Evolutionary conservation across 1,139 yeast genomes (phyloP).

Genomic region (Candida gigantensis): DNA sequence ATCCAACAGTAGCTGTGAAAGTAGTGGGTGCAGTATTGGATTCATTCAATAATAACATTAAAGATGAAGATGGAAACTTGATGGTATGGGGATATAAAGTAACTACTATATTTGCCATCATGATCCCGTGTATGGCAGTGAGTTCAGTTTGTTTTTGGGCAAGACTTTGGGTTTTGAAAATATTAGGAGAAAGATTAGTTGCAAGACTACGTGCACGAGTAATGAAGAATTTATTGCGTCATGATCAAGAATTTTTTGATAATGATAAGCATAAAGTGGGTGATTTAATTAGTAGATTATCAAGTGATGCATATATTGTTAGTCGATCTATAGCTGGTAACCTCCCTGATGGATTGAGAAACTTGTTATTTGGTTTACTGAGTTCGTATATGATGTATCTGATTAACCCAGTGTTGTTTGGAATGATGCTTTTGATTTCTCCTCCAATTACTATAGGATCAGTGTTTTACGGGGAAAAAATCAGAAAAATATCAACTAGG

Average conservation of each 20-base stretch:
- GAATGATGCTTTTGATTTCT: conserved; percentile 52
- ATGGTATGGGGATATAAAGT: conserved; percentile 50
- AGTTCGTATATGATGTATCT: conserved; percentile 51
- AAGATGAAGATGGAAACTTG: conserved; percentile 43
- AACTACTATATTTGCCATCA: conserved; percentile 40
- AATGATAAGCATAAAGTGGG: conserved; percentile 56
- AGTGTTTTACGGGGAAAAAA: conserved; percentile 51
- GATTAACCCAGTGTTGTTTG: conserved; percentile 47
- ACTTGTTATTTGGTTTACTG: conserved; percentile 44
- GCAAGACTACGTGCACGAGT: conserved; percentile 51
- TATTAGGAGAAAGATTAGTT: conserved; percentile 44
- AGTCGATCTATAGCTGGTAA: conserved; percentile 47
- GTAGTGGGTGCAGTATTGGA: conserved; percentile 51
- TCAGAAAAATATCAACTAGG: conserved; percentile 44
- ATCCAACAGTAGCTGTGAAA: conserved; percentile 48
- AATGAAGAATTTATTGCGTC: conserved; percentile 51
- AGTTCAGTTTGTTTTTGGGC: conserved; percentile 54
- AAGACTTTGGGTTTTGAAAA: conserved; percentile 48
- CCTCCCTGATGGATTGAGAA: conserved; percentile 52
- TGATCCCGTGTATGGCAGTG: conserved; percentile 49
- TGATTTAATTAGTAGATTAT: conserved; percentile 53
- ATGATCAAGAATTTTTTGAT: conserved; percentile 54
- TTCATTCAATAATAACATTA: conserved; percentile 39
- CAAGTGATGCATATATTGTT: conserved; percentile 57
- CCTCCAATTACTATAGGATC: conserved; percentile 57